Evolutionary conservation across 2,329 filamentous ascomycete species (phyloP).

Genomic region (Colletotrichum gigasporum): DNA sequence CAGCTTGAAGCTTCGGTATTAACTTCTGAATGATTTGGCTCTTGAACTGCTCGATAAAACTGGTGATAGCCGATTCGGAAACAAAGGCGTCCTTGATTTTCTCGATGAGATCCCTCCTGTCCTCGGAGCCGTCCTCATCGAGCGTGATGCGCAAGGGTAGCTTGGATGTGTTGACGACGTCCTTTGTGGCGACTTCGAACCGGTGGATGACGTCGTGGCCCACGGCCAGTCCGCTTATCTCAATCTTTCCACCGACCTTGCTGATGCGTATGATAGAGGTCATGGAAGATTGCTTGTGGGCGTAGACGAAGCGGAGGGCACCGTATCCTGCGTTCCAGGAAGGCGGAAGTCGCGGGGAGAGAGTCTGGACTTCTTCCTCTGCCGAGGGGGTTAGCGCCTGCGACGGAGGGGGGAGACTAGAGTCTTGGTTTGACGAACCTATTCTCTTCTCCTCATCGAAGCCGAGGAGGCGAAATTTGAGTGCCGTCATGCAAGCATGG

Average conservation of each 20-base stretch:
- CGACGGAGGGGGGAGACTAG: background rate
- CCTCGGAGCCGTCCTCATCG: slow-evolving; percentile 53
- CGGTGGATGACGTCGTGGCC: slow-evolving; percentile 84
- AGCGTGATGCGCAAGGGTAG: slow-evolving; percentile 67
- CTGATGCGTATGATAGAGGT: slow-evolving; percentile 84
- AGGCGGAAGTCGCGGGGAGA: slow-evolving; percentile 72
- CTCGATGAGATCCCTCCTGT: slow-evolving; percentile 56
- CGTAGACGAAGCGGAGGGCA: slow-evolving; percentile 85
- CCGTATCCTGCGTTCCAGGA: slow-evolving; percentile 82
- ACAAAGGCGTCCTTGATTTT: slow-evolving; percentile 75
- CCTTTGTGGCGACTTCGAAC: slow-evolving; percentile 77
- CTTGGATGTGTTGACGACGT: slow-evolving; percentile 73
- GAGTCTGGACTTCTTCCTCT: slow-evolving; percentile 66
- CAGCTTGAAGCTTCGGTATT: slow-evolving; percentile 78
- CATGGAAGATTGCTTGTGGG: slow-evolving; percentile 85
- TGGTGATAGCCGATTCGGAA: slow-evolving; percentile 73
- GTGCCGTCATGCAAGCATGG: slow-evolving; percentile 83
- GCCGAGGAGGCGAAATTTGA: slow-evolving; percentile 83
- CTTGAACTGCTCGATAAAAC: slow-evolving; percentile 78
- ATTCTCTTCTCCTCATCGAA: slow-evolving; percentile 84
- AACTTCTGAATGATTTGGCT: slow-evolving; percentile 85
- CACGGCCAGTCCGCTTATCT: slow-evolving; percentile 81
- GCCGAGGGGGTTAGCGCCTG: slow-evolving; percentile 33
- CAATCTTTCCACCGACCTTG: slow-evolving; percentile 83
- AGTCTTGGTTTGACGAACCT: slow-evolving; percentile 66